Evolutionary conservation across 1,284 basidiomycete species (phyloP).

Genomic region (Sporisorium sorghi): DNA sequence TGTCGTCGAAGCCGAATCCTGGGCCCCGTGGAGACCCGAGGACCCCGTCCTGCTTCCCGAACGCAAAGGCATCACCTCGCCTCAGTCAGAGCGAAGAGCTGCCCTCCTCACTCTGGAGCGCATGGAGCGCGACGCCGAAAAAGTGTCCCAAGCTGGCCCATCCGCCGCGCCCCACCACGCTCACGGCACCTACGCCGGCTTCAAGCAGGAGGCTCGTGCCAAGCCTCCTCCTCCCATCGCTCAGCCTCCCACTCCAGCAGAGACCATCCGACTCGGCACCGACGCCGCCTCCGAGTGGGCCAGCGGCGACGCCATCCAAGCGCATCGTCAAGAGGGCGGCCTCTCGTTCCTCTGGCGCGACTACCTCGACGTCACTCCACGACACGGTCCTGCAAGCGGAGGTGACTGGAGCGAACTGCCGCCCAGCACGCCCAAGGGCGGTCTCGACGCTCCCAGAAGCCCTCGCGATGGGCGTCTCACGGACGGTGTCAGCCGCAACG

Average conservation of each 20-base stretch:
- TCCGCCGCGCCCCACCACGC: conserved; percentile 42
- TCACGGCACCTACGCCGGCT: conserved; percentile 54
- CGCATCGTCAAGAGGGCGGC: conserved; percentile 55
- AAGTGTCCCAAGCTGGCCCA: conserved; percentile 18
- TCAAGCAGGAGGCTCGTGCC: conserved; percentile 27
- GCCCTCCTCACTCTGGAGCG: conserved; percentile 32
- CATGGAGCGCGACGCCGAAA: conserved; percentile 24
- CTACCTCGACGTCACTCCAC: conserved; percentile 65
- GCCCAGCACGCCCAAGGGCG: conserved; percentile 15
- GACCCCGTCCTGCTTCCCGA: conserved; percentile 61
- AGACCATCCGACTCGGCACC: conserved; percentile 45
- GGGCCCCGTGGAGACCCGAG: conserved; percentile 64
- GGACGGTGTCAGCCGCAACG: conserved; percentile 38
- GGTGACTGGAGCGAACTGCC: conserved; percentile 57
- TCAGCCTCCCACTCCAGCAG: conserved; percentile 61
- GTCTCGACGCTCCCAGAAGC: conserved; percentile 30
- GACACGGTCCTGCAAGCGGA: conserved; percentile 59
- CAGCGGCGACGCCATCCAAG: conserved; percentile 34
- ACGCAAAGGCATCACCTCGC: conserved; percentile 41
- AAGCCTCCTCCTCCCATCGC: conserved; percentile 63
- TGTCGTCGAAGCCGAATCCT: conserved; percentile 60
- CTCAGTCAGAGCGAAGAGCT: conserved; percentile 48
- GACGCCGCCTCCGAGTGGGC: conserved; percentile 54
- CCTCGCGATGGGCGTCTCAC: conserved; percentile 42
- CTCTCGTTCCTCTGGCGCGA: conserved; percentile 62